Evolutionary conservation across 2,329 filamentous ascomycete species (phyloP).

Genomic region (Colletotrichum sp.): DNA sequence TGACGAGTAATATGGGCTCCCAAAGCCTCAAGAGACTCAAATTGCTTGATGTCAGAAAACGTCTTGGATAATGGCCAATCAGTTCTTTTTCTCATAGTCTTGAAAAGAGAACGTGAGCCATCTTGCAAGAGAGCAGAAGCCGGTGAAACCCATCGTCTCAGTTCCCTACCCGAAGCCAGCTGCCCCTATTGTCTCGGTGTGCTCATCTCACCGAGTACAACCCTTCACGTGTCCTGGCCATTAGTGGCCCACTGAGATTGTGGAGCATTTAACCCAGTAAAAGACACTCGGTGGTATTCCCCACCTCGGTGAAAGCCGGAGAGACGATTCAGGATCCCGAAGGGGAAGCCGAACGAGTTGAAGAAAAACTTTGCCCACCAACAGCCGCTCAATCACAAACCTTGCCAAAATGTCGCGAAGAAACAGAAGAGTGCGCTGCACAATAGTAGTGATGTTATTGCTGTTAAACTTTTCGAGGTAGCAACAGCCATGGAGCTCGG

Average conservation of each 20-base stretch:
- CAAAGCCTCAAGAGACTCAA: neutral
- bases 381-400: neutral
- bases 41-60: neutral
- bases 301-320: neutral
- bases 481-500: neutral
- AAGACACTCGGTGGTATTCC: neutral
- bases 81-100: accelerated
- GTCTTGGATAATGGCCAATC: accelerated
- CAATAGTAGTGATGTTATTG: neutral
- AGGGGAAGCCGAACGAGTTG: neutral
- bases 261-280: neutral
- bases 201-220: neutral
- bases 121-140: neutral
- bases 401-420: accelerated
- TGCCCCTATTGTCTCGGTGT: neutral
- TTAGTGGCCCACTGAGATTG: neutral
- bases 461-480: neutral
- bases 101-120: neutral
- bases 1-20: accelerated
- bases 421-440: neutral
- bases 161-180: too few species aligned
- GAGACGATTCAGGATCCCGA: neutral
- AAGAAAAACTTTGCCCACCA: neutral
- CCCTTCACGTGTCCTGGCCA: neutral
- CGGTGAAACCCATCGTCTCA: neutral